Evolutionary conservation across 495 filamentous ascomycete species (phyloP).

Genomic region (Penicillium riverlandense): DNA sequence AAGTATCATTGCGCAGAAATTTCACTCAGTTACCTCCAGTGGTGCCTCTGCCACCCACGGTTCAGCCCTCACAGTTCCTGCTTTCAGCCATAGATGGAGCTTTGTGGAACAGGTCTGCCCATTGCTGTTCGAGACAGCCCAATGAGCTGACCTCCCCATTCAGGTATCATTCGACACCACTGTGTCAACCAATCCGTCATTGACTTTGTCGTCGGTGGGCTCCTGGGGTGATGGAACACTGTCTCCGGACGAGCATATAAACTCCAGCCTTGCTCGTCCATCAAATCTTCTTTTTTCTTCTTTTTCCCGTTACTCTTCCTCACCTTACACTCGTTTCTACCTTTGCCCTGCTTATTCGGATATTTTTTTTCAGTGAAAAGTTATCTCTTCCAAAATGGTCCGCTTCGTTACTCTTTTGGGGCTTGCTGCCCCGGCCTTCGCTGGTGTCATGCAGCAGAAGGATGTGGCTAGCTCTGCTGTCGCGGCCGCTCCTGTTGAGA

Average conservation of each 20-base stretch:
- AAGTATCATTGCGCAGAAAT: constrained; percentile 9
- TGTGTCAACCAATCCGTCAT: not conserved
- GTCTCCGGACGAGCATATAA: constrained; percentile 20
- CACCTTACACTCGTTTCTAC: constrained; percentile 33
- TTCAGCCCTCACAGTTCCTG: constrained; percentile 10
- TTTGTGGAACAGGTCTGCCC: constrained; percentile 18
- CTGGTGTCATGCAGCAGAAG: constrained; percentile 30
- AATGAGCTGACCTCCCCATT: not conserved
- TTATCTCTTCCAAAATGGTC: constrained; percentile 32
- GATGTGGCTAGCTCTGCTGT: constrained; percentile 11
- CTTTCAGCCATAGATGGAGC: constrained; percentile 13
- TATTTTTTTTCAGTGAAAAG: constrained; percentile 10
- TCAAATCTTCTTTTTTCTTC: constrained; percentile 7
- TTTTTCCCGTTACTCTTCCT: constrained; percentile 9
- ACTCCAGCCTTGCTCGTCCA: constrained; percentile 1
- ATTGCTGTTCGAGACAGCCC: not conserved
- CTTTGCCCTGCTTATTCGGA: no score
- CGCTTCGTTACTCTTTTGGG: constrained; percentile 34
- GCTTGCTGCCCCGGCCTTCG: constrained; percentile 34
- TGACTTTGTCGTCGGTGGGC: constrained; percentile 1
- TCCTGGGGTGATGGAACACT: not conserved
- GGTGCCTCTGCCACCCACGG: constrained; percentile 17
- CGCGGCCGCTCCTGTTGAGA: not conserved
- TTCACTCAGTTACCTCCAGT: constrained; percentile 8
- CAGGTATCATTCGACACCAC: not conserved